Conservation (phyloP, 2,329 filamentous ascomycete species). For the Monosporascus sp. region DNA sequence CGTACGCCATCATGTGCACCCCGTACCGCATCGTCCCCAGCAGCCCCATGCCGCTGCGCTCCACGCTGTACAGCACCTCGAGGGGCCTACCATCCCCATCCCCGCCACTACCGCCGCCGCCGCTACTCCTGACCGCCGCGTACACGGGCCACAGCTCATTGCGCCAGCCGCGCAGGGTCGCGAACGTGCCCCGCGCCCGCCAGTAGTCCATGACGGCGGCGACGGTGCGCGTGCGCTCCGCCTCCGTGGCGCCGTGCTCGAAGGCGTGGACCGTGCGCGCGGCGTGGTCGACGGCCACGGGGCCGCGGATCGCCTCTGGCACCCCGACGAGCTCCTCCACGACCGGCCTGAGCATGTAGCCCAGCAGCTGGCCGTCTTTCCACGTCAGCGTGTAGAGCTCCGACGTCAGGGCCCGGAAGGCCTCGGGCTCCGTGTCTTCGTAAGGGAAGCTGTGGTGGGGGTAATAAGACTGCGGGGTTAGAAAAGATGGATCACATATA, state of each 20-base stretch:
- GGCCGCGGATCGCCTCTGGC: constrained; percentile 47
- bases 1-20: constrained; percentile 75
- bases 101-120: too few species aligned
- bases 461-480: constrained; percentile 1
- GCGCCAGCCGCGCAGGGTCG: constrained; percentile 73
- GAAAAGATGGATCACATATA: background rate
- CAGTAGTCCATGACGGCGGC: constrained; percentile 60
- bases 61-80: constrained; percentile 66
- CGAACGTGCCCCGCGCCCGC: constrained; percentile 66
- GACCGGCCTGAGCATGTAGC: constrained; percentile 52
- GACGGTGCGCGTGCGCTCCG: constrained; percentile 55
- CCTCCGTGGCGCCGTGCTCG: constrained; percentile 47
- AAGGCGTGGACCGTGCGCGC: constrained; percentile 61
- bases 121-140: constrained; percentile 24
- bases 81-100: constrained; percentile 19
- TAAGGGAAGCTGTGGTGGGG: constrained; percentile 66
- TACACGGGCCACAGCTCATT: constrained; percentile 79
- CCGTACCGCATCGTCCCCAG: constrained; percentile 76
- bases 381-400: constrained; percentile 64
- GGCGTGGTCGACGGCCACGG: constrained; percentile 56
- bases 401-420: constrained; percentile 51
- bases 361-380: constrained; percentile 50
- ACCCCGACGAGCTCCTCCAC: constrained; percentile 43
- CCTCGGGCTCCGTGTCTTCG: constrained; percentile 52
- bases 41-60: constrained; percentile 68